These are phyloP conservation scores for Phaffia tasmanica DNA, from an alignment of 768 basidiomycete genomes.

Conservation along the genomic window DNA sequence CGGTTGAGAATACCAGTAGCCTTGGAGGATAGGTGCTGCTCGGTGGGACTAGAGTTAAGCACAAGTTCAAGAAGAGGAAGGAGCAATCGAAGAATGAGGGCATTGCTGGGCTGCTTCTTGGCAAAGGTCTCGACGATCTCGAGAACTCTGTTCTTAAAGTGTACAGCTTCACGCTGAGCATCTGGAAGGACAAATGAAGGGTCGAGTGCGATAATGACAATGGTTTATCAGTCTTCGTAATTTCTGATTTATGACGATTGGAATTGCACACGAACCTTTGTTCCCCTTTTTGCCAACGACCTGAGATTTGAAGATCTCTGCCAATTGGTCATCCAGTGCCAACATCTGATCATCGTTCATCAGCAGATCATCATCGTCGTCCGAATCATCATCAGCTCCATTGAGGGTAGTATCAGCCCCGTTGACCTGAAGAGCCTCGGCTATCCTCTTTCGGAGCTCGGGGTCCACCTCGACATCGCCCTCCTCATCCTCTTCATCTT, in stretches of 20 bases:
- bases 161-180: slow-evolving; percentile 74
- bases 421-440: slow-evolving; percentile 41
- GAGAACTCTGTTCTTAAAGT: slow-evolving; percentile 91
- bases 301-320: slow-evolving; percentile 67
- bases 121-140: slow-evolving; percentile 83
- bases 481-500: slow-evolving; percentile 37
- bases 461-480: slow-evolving; percentile 40
- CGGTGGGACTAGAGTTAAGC: slow-evolving; percentile 56
- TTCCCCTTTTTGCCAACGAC: slow-evolving; percentile 50
- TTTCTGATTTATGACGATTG: background rate
- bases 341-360: slow-evolving; percentile 99
- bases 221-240: background rate
- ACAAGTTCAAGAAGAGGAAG: slow-evolving; percentile 67
- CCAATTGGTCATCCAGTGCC: slow-evolving; percentile 83
- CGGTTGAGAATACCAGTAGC: slow-evolving; percentile 66
- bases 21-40: slow-evolving; percentile 81
- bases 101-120: slow-evolving; percentile 64
- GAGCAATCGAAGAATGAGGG: slow-evolving; percentile 55
- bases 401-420: slow-evolving; percentile 35
- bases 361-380: slow-evolving; percentile 37
- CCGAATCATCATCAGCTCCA: slow-evolving; percentile 39
- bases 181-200: slow-evolving; percentile 34
- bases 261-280: slow-evolving; percentile 48
- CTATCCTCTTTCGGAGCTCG: slow-evolving; percentile 53
- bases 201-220: background rate